Evolutionary conservation across 306 rosid genomes (phyloP), one percentile per base, ranked within the genome.

Genomic region (Fragaria iinumae): DNA sequence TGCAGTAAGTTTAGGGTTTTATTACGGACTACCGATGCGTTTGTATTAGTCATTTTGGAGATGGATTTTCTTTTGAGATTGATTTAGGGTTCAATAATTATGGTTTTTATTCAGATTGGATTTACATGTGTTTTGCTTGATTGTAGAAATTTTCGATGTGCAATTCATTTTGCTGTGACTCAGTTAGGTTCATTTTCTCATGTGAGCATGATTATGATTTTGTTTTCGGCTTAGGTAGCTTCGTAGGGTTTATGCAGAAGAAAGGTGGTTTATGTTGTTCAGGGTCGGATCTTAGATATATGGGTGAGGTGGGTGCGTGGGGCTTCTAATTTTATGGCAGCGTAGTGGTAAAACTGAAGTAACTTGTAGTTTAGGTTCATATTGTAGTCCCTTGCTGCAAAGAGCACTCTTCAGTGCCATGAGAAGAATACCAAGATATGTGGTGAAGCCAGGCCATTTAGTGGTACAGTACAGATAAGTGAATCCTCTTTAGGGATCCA

Each of bases 1-100:
- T 64, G 49, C 66, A 64, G 65, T 71, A 36, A 71, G 14, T 16
- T 56, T 68, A 43, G 59, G 12, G 44, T 60, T 70, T 34, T 11
- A 11, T 16, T 34, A 23, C 4, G 18, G 12, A 52, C 23, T 50
- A 18, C 29, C 18, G 27, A 34, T 72, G 76, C 50, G 44, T 73
- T 57, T 73, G 67, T 56, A 25, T 44, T 9, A 38, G 4, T 74
- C 5, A 1, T 14, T 27, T 59, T 44, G 6, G 77, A 59, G 77
- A 55, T 27, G 69, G 17, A 73, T 73, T 73, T 4, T 34, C 2
- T 41, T 39, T 44, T 50, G 23, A 44, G 47, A 11, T 44, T 60
- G 32, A 62, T 45, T 43, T n/a, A 16, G 56, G 6, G 6, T 74
- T 74, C 44, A 59, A 14, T 44, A 25, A 16, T 60, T 41, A 5